Evolutionary conservation across 1,284 basidiomycete species (phyloP).

Genomic region (Baeospora myosura): DNA sequence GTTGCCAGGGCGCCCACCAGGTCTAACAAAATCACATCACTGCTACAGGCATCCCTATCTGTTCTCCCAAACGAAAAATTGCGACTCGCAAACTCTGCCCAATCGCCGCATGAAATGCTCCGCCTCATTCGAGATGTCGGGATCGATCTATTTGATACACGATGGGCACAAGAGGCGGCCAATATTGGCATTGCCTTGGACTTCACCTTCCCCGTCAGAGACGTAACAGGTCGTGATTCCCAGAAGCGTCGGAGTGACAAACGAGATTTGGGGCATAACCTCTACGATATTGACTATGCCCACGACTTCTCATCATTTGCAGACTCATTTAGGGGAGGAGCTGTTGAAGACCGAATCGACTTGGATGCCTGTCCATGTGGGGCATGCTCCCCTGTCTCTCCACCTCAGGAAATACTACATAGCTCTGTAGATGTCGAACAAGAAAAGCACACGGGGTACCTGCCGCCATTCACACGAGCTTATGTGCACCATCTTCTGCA

Average conservation of each 20-base stretch:
- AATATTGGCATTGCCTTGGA: slow-evolving; percentile 67
- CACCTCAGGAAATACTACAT: slow-evolving; percentile 36
- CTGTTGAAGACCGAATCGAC: slow-evolving; percentile 7
- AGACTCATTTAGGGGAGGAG: slow-evolving; percentile 28
- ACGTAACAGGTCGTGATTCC: slow-evolving; percentile 1
- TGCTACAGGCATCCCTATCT: slow-evolving; percentile 53
- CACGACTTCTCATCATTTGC: slow-evolving; percentile 54
- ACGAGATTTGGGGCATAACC: slow-evolving; percentile 57
- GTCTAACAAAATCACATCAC: no score
- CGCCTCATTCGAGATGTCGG: slow-evolving; percentile 56
- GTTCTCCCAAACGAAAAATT: slow-evolving; percentile 48
- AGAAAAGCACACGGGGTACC: slow-evolving; percentile 12
- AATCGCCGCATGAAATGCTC: slow-evolving; percentile 70
- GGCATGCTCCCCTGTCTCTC: slow-evolving; percentile 52
- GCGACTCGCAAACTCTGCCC: slow-evolving; percentile 50
- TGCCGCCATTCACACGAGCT: slow-evolving; percentile 50
- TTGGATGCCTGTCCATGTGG: slow-evolving; percentile 43
- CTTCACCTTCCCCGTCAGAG: slow-evolving; percentile 60
- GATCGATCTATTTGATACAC: slow-evolving; percentile 66
- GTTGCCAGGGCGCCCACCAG: neutral
- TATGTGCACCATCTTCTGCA: slow-evolving; percentile 78
- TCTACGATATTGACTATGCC: slow-evolving; percentile 53
- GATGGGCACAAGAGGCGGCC: slow-evolving; percentile 62
- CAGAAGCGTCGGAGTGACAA: slow-evolving; percentile 19
- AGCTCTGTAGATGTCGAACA: slow-evolving; percentile 41